A percentile compares a stretch with the other conserved stretches of the same genome.
Evolutionary conservation across 306 rosid genomes (phyloP).

Genomic region (Cicer pinnatifidum): DNA sequence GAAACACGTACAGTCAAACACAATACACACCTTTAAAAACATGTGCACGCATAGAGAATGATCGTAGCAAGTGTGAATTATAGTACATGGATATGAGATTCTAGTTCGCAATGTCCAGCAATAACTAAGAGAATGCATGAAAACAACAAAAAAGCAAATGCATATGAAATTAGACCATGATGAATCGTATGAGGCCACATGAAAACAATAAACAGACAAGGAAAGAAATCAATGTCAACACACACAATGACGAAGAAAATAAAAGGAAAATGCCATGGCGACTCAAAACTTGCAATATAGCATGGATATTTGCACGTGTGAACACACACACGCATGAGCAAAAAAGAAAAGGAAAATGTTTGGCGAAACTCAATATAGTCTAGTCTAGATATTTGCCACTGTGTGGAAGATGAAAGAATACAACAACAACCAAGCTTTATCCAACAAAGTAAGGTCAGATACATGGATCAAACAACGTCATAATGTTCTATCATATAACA

Average conservation of each 20-base stretch:
- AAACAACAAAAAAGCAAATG: constrained; percentile 14
- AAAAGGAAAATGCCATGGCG: constrained; percentile 1
- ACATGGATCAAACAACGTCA: no score
- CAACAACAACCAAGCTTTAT: no score
- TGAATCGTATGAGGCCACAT: neutral
- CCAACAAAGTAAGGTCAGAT: no score
- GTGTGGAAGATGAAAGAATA: neutral
- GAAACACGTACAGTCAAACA: neutral
- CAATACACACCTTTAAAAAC: neutral
- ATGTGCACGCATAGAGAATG: neutral
- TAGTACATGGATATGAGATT: neutral
- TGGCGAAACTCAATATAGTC: neutral
- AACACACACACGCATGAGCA: neutral
- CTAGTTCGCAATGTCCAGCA: constrained; percentile 6
- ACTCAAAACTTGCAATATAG: neutral
- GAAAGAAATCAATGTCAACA: constrained; percentile 3
- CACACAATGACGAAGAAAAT: neutral
- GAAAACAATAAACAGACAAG: constrained; percentile 21
- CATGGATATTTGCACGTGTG: neutral
- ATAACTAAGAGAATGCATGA: constrained; percentile 11
- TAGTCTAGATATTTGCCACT: neutral
- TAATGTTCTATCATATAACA: no score
- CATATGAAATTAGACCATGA: constrained; percentile 4
- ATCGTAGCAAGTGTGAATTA: neutral
- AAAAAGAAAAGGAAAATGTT: no score